These are phyloP conservation scores for Nematocida displodere DNA, from an alignment of 371 early-diverging fungal genomes.

Conservation along the genomic window DNA sequence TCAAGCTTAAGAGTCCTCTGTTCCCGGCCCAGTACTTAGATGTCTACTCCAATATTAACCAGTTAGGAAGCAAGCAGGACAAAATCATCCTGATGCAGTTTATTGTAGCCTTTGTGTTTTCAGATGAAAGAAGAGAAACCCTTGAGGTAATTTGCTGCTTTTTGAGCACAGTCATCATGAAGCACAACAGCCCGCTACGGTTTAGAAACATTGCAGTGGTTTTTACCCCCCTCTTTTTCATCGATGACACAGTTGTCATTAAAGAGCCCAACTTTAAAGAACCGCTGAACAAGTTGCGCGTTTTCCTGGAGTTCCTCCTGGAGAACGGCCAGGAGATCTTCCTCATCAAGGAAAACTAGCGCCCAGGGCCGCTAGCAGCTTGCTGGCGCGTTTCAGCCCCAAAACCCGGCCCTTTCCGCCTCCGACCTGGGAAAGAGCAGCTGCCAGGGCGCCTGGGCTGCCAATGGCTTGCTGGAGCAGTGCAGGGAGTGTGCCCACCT, in stretches of 20 bases:
- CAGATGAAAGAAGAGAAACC: not conserved
- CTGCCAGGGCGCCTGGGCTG: no score
- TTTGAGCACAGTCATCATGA: constrained; percentile 12
- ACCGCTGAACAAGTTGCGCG: not conserved
- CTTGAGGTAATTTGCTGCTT: constrained; percentile 18
- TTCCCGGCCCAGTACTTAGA: constrained; percentile 28
- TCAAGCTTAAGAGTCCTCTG: constrained; percentile 16
- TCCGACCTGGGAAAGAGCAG: no score
- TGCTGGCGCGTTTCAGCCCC: no score
- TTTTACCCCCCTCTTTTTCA: constrained; percentile 46
- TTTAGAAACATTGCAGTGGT: constrained; percentile 33
- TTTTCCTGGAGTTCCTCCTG: constrained; percentile 34
- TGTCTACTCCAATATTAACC: constrained; percentile 6
- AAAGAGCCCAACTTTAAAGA: constrained; percentile 31
- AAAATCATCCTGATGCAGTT: constrained; percentile 20
- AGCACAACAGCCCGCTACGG: constrained; percentile 1
- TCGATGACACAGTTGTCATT: constrained; percentile 21
- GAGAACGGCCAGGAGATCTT: constrained; percentile 21
- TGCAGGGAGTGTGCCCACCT: no score
- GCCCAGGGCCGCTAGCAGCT: no score
- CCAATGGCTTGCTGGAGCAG: no score
- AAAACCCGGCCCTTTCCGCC: no score
- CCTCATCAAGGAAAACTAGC: no score
- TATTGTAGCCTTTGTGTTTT: constrained; percentile 4
- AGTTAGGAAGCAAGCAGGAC: not conserved